These are phyloP conservation scores for Tetraselmis chui DNA, from an alignment of 139 green algal genomes.

Conservation along the genomic window DNA sequence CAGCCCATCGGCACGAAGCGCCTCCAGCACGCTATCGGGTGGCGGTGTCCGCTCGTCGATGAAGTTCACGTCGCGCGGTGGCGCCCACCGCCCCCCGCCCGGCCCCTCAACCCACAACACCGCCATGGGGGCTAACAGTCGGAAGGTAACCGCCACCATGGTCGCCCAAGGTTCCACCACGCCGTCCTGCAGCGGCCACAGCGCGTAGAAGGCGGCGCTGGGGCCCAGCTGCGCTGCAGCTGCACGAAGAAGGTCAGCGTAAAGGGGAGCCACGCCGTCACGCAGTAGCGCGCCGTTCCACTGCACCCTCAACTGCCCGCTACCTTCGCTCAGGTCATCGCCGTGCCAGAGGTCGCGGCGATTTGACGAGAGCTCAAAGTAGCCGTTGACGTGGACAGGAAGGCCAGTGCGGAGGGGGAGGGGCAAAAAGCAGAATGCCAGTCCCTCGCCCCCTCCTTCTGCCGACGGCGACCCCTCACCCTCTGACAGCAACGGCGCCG, in stretches of 20 bases:
- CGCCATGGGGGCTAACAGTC: not conserved
- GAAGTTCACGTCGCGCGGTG: not conserved
- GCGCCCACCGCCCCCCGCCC: not conserved
- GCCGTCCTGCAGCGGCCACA: conserved; percentile 19
- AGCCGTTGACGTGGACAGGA: conserved; percentile 70
- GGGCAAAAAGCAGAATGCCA: conserved; percentile 76
- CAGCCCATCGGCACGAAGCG: not conserved
- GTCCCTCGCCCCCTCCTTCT: conserved; percentile 23
- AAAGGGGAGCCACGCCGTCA: not conserved
- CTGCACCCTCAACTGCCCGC: conserved; percentile 31
- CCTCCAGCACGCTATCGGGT: not conserved
- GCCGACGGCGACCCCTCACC: not conserved
- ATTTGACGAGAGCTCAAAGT: conserved; percentile 77
- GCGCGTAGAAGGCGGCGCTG: conserved; percentile 19
- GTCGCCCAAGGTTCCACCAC: conserved; percentile 26
- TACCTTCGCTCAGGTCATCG: conserved; percentile 44
- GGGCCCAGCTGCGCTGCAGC: conserved; percentile 40
- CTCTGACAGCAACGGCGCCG: conserved; percentile 28
- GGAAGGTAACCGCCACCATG: conserved; percentile 3
- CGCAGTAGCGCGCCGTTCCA: conserved; percentile 52
- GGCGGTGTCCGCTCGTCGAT: not conserved
- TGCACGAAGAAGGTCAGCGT: conserved; percentile 28
- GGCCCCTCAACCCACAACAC: not conserved
- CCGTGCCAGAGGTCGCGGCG: conserved; percentile 59
- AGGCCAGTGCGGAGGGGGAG: conserved; percentile 58